Evolutionary conservation across 2,329 filamentous ascomycete species (phyloP), one percentile per base, ranked within the genome.

Genomic region (Penicillium sp.): DNA sequence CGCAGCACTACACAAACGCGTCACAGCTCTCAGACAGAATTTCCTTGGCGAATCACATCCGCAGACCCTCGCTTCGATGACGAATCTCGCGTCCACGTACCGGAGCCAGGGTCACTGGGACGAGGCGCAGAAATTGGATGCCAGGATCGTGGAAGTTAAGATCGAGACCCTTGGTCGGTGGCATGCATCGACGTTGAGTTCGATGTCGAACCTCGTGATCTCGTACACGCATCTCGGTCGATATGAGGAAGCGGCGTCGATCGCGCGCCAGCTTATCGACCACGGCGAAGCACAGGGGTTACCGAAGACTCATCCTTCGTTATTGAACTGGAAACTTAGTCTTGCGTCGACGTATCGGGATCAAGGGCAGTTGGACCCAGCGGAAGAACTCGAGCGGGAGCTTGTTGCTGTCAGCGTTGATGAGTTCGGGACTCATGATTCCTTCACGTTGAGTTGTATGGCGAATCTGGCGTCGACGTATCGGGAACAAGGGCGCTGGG

Each of bases 401-500:
- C 24, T 58, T 16, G 32, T 59, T 7, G 27, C 27, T 29, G 18
- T 41, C 10, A 55, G 57, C 24, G 45, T 49, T 8, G 29, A 53
- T 7, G 22, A 43, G 10, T 36, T 55, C 11, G 57, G 57, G 16
- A 48, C 46, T 11, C 5, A 45, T 2, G 34, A 59, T 43, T 27
- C 49, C 4, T 49, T 49, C n/a, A 60, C 58, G 1, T 29, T 60
- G 16, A 55, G 42, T 11, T 48, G 51, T 5, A 60, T 60, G 40
- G 49, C 54, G n/a, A 61, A 59, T 10, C 43, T 61, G 29, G 59
- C 54, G 5, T 48, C 54, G 7, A 59, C 54, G 18, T 57, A 54
- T 16, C 54, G 55, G 1, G 31, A 27, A 7, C 59, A 61, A 32
- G 45, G 53, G 5, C 56, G 50, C 9, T 58, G 45, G 45, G 31